Percentiles rank a stretch among this genome's conserved stretches.
Conservation (phyloP, 306 rosid genomes). For the Castanea mollissima region DNA sequence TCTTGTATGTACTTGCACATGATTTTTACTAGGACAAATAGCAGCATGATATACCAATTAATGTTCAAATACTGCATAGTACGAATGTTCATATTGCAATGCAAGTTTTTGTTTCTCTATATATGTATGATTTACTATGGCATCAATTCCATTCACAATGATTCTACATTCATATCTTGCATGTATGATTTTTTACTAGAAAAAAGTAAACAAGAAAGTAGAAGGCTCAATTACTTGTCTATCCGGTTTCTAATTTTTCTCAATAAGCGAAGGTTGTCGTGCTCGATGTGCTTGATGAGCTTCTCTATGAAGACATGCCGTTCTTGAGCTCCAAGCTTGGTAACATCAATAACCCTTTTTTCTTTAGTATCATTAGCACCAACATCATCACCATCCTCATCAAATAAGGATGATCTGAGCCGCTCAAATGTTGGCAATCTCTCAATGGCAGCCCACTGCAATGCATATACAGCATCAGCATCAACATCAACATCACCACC, state of each 20-base stretch:
- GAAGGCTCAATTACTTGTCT: conserved; percentile 21
- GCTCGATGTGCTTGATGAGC: conserved; percentile 46
- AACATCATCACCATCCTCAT: not conserved
- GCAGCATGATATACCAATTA: too few relatives aligned
- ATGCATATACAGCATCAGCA: conserved; percentile 1
- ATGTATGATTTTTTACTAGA: too few relatives aligned
- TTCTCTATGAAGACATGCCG: conserved; percentile 34
- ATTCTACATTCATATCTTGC: too few relatives aligned
- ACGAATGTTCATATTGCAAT: too few relatives aligned
- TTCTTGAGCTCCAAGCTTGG: conserved; percentile 46
- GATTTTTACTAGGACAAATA: too few relatives aligned
- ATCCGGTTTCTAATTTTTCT: conserved; percentile 35
- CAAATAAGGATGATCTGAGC: conserved; percentile 42
- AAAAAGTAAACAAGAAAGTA: not conserved
- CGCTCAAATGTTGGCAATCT: conserved; percentile 39
- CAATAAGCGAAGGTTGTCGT: conserved; percentile 47
- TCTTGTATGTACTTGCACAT: too few relatives aligned
- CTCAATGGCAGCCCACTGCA: conserved; percentile 40
- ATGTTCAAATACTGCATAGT: too few relatives aligned
- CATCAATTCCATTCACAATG: too few relatives aligned
- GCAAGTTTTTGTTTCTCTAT: too few relatives aligned
- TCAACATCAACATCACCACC: conserved; percentile 9
- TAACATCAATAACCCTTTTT: conserved; percentile 38
- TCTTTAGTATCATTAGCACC: conserved; percentile 12
- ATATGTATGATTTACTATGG: too few relatives aligned